phyloP scores from a whole-genome alignment of 148 eudicot species.

The Rhododendron williamsianum region DNA sequence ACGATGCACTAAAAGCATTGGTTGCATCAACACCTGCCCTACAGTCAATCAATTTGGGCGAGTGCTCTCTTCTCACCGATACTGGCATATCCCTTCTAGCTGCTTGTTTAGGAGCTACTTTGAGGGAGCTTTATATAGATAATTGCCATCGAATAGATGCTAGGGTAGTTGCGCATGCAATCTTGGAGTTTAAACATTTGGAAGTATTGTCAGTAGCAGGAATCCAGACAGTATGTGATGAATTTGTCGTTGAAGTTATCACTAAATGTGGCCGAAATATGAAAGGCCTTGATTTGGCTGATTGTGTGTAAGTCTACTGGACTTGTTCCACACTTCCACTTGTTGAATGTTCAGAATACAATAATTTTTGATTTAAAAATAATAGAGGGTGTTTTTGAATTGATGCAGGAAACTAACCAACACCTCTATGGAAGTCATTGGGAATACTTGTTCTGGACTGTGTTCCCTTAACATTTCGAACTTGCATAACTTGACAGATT shows the following conservation, averaged over 20 bases:
- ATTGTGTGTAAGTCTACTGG: slow-evolving; percentile 27
- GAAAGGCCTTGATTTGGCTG: slow-evolving; percentile 32
- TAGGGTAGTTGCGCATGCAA: slow-evolving; percentile 12
- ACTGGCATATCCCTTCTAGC: slow-evolving; percentile 19
- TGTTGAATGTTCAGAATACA: neutral
- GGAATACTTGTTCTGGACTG: slow-evolving; percentile 20
- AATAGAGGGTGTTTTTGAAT: neutral
- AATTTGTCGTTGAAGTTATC: slow-evolving; percentile 16
- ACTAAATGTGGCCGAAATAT: slow-evolving; percentile 18
- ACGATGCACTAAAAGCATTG: slow-evolving; percentile 20
- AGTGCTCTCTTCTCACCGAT: slow-evolving; percentile 28
- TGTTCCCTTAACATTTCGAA: slow-evolving; percentile 29
- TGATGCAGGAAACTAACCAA: slow-evolving; percentile 29
- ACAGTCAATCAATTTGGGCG: slow-evolving; percentile 26
- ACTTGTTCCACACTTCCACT: neutral
- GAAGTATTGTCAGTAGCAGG: slow-evolving; percentile 40
- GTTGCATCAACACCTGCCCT: slow-evolving; percentile 28
- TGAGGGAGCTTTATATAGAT: slow-evolving; percentile 34
- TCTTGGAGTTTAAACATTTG: slow-evolving; percentile 22
- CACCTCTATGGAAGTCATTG: slow-evolving; percentile 25
- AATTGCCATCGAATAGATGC: slow-evolving; percentile 28
- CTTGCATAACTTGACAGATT: slow-evolving; percentile 27
- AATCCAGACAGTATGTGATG: slow-evolving; percentile 22
- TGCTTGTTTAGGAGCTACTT: slow-evolving; percentile 18
- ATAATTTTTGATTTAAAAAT: neutral